Evolutionary conservation across 805 yeast genomes (phyloP), one percentile per base, ranked within the genome.

Genomic region (Metschnikowia noctiluminum): DNA sequence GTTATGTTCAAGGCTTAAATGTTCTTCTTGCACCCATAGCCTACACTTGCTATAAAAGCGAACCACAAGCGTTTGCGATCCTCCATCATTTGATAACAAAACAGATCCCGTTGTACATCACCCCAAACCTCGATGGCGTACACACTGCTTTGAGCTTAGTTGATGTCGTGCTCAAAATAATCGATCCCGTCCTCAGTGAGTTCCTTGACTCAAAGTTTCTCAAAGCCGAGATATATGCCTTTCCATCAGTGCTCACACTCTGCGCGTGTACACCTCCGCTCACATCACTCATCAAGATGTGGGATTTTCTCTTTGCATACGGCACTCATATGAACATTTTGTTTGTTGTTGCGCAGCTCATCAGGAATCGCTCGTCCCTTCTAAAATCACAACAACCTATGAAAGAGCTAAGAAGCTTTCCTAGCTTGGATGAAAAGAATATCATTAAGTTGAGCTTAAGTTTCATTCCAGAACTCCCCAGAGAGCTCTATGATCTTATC

Each of bases 1-100:
- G 77, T 0, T 89, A 89, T 61, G 96, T 90, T n/a, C 97, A 90
- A 62, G 97, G 97, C 2, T 81, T 91, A 85, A 90, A 90, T 62
- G 89, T 90, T 0, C 64, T 90, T 21, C 77, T 86, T 26, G 97
- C 96, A 0, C 96, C 97, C 1, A 79, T 90, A 47, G 77, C 89
- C 14, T 90, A 80, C 62, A 76, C 86, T 0, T 77, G 86, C 57
- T 63, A 69, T 51, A 82, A 84, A 38, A 80, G 89, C 34, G 97
- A 90, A 62, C 90, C 96, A 0, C 89, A 89, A 66, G 94, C 96
- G 1, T 89, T 82, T 62, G 80, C 86, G 10, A 52, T 91, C 34
- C 81, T 89, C 56, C 82, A 82, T 44, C 76, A 78, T 21, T 66
- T 90, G 37, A 67, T 90, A 42, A 76, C 78, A 3, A 66, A 71